Evolutionary conservation across 192 early-diverging fungal species (phyloP), one percentile per base, ranked within the genome.

Genomic region (Linnemannia exigua): DNA sequence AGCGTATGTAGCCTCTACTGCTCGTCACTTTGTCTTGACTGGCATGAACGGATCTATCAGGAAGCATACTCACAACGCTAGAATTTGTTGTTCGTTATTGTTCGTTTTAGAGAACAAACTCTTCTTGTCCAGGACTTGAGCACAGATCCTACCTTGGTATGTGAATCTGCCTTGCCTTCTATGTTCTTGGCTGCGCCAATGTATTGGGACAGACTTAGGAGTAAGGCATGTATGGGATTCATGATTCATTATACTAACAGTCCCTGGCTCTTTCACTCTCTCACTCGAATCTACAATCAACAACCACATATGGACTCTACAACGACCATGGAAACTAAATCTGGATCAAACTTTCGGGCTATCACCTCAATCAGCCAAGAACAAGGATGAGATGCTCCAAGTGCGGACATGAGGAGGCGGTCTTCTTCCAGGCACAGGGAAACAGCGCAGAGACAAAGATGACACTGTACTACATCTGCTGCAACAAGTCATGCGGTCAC

Each of bases 401-500:
- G 75, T 96, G 95, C 81, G 76, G 76, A 50, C 69, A 91, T 33
- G 80, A 89, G 20, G 89, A 92, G 75, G 94, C 94, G 0, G 95
- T 96, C 15, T 96, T 93, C 80, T 96, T 95, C 86, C 94, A 96
- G 85, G 93, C 94, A 25, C 92, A 93, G 72, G 93, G 94, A 37
- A 88, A 89, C 58, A 90, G 93, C 51, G 84, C 92, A 7, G 95
- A 96, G 38, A 91, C 93, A 5, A 93, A 93, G 33, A 96, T 96
- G 95, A 94, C 92, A 28, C 81, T 96, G 28, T 96, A 93, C 82
- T 96, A 95, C 73, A 95, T 95, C 16, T 96, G 95, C 79, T 91
- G 91, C 73, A 93, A 93, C 87, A 80, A 77, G 67, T 82, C 83
- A 11, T 95, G 95, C 77, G 91, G 92, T 52, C 91, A 95, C 87